phyloP scores from a whole-genome alignment of 176 grass and related monocot species.

The Aegilops bicornis region DNA sequence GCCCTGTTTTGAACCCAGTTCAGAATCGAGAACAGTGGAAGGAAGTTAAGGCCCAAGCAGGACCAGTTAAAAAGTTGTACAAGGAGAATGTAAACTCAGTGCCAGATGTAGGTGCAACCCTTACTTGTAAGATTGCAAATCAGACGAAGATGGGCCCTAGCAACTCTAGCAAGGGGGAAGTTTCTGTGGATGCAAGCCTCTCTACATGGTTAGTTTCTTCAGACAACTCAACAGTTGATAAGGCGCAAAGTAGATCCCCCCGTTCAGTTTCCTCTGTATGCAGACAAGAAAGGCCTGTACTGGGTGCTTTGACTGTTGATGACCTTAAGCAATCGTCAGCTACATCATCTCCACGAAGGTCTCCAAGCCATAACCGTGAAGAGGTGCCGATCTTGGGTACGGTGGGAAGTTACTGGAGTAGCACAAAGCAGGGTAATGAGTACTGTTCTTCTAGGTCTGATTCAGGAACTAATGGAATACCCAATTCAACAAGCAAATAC shows the following conservation, averaged over 20 bases:
- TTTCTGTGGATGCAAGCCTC: slow-evolving; percentile 82
- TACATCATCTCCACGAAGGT: slow-evolving; percentile 59
- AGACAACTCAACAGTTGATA: slow-evolving; percentile 47
- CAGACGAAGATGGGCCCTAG: slow-evolving; percentile 4
- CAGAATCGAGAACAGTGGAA: slow-evolving; percentile 86
- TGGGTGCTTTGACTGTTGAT: slow-evolving; percentile 59
- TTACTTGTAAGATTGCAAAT: slow-evolving; percentile 1
- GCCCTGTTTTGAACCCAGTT: slow-evolving; percentile 73
- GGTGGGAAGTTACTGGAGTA: slow-evolving; percentile 76
- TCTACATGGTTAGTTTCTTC: slow-evolving; percentile 72
- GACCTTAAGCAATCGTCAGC: slow-evolving; percentile 64
- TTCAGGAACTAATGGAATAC: slow-evolving; percentile 49
- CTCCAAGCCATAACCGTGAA: slow-evolving; percentile 47
- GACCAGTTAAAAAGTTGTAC: slow-evolving; percentile 24
- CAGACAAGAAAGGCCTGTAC: slow-evolving; percentile 63
- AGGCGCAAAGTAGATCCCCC: slow-evolving; percentile 38
- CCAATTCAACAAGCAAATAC: slow-evolving; percentile 67
- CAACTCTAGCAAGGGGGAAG: slow-evolving; percentile 41
- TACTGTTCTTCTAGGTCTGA: slow-evolving; percentile 43
- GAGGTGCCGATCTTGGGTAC: slow-evolving; percentile 66
- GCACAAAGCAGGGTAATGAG: slow-evolving; percentile 25
- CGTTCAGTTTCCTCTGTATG: slow-evolving; percentile 43
- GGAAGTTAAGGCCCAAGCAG: slow-evolving; percentile 55
- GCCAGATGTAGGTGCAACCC: background rate
- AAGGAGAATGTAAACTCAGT: slow-evolving; percentile 43